Conservation (phyloP, 176 grass and related monocot species). For the Zizania latifolia region DNA sequence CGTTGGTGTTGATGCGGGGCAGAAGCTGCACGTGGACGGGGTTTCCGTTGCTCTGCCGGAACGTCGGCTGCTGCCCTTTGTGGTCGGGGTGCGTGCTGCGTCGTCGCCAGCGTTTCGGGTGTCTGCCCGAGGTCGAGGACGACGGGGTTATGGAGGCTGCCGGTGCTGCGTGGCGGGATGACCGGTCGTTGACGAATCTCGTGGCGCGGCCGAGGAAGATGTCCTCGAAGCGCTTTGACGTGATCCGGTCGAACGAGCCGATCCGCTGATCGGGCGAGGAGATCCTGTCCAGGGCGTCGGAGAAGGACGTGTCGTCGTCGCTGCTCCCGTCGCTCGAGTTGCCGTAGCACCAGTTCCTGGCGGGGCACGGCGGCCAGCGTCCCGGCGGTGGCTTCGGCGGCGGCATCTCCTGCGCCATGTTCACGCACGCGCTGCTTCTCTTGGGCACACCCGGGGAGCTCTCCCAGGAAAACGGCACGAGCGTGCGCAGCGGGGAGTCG, state of each 20-base stretch:
- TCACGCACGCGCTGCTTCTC: conserved; percentile 13
- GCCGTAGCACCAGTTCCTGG: conserved; percentile 26
- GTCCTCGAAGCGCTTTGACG: conserved; percentile 53
- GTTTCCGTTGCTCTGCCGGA: background rate
- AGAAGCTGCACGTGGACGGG: conserved; percentile 17
- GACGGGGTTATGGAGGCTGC: conserved; percentile 19
- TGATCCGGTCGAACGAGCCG: conserved; percentile 61
- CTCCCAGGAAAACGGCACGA: conserved; percentile 91
- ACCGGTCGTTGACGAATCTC: conserved; percentile 67
- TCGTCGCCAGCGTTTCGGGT: conserved; percentile 6
- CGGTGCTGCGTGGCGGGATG: conserved; percentile 13
- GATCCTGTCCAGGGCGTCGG: conserved; percentile 56
- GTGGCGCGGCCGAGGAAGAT: conserved; percentile 41
- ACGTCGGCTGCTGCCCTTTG: conserved; percentile 6
- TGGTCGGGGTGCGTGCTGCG: conserved; percentile 7
- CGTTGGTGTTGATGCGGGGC: conserved; percentile 30
- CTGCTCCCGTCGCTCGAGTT: conserved; percentile 50
- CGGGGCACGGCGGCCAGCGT: conserved; percentile 20
- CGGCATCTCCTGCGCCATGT: conserved; percentile 18
- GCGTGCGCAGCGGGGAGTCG: conserved; percentile 43
- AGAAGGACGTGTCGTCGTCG: conserved; percentile 52
- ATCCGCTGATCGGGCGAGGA: conserved; percentile 54
- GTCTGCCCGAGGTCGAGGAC: conserved; percentile 32
- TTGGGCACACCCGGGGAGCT: conserved; percentile 84
- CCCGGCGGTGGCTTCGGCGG: conserved; percentile 59